A percentile compares a stretch with the other conserved stretches of the same genome.
phyloP scores from a whole-genome alignment of 2,329 filamentous ascomycete genomes.

The Penicillium psychrosexuale region DNA sequence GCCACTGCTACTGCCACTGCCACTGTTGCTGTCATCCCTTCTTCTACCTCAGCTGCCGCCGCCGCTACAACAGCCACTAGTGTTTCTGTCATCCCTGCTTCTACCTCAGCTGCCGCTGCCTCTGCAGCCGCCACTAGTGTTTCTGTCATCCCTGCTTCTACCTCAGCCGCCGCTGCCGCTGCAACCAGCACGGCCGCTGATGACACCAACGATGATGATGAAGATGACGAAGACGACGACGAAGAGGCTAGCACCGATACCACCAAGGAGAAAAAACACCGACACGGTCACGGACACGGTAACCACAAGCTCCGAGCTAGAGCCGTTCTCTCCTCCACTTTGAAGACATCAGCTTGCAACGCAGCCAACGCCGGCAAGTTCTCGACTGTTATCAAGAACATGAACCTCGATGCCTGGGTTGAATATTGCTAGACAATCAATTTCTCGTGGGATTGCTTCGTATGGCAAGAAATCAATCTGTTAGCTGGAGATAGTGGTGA shows the following conservation, averaged over 20 bases:
- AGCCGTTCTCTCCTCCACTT: not conserved
- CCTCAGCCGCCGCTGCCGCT: not conserved
- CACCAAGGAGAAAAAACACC: not conserved
- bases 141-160: too few relatives aligned
- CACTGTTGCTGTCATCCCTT: not conserved
- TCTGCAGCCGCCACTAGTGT: too few relatives aligned
- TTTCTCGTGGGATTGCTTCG: not conserved
- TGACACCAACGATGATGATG: constrained; percentile 8
- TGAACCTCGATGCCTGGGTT: constrained; percentile 62
- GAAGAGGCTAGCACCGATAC: not conserved
- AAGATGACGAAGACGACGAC: not conserved
- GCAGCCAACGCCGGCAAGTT: constrained; percentile 51
- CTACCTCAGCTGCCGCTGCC: not conserved
- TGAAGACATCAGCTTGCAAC: constrained; percentile 48
- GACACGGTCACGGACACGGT: not conserved
- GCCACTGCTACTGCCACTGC: not conserved
- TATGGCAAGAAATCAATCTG: not conserved
- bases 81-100: not conserved
- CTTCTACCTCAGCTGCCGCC: not conserved
- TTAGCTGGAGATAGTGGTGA: not conserved
- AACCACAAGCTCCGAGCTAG: constrained; percentile 1
- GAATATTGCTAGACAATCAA: constrained; percentile 49
- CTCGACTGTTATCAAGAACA: constrained; percentile 64
- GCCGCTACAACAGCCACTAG: not conserved
- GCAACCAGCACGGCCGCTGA: not conserved